These are phyloP conservation scores for Bimuria novae-zelandiae DNA, from an alignment of 2,329 filamentous ascomycete species.

Conservation along the genomic window DNA sequence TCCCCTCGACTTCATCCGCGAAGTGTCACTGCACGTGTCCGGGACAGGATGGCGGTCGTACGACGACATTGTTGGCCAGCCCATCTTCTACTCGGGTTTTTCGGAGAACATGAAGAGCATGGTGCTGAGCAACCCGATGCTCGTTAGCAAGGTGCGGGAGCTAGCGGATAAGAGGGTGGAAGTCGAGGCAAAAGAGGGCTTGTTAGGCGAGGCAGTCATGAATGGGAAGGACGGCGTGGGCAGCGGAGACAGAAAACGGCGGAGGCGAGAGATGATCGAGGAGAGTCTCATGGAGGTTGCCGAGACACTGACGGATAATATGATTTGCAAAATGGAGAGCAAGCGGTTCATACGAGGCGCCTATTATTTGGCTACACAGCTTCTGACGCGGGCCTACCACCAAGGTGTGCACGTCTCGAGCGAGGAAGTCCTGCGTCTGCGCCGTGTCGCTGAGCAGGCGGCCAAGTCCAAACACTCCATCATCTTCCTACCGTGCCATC, in stretches of 20 bases:
- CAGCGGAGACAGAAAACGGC: conserved; percentile 63
- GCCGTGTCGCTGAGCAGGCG: conserved; percentile 81
- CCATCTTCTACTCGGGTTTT: conserved; percentile 91
- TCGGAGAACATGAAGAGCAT: conserved; percentile 83
- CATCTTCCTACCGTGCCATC: conserved; percentile 91
- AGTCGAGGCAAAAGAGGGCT: conserved; percentile 78
- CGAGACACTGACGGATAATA: conserved; percentile 84
- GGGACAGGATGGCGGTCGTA: conserved; percentile 96
- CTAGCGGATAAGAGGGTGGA: conserved; percentile 75
- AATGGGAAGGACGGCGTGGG: conserved; percentile 43
- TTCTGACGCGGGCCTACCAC: conserved; percentile 90
- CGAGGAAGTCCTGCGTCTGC: conserved; percentile 83
- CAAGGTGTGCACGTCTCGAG: conserved; percentile 97
- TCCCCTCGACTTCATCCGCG: conserved; percentile 80
- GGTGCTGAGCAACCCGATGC: conserved; percentile 75
- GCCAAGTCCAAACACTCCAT: conserved; percentile 90
- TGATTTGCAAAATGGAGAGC: conserved; percentile 99
- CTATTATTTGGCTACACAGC: conserved; percentile 86
- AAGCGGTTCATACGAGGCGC: conserved; percentile 89
- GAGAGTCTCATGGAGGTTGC: conserved; percentile 77
- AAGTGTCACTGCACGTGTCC: conserved; percentile 90
- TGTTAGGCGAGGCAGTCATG: conserved; percentile 51
- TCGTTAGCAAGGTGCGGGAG: conserved; percentile 75
- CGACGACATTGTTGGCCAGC: conserved; percentile 86
- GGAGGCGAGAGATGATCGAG: conserved; percentile 72